Conservation (phyloP, 2,329 filamentous ascomycete genomes). For the Sclerotinia glacialis region DNA sequence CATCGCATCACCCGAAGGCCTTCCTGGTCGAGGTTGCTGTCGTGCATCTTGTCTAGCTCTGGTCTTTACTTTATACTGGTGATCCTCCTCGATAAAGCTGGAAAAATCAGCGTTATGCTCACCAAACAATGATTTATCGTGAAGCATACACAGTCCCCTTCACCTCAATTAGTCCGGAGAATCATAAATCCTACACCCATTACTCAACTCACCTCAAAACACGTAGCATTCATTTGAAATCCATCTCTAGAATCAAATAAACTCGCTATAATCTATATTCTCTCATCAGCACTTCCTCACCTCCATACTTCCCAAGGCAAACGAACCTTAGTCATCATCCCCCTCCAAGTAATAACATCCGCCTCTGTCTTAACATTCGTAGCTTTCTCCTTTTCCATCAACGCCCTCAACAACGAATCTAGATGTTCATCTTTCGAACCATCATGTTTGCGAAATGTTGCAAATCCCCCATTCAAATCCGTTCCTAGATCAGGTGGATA, state of each 20-base stretch:
- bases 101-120: slow-evolving; percentile 30
- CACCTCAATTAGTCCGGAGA: slow-evolving; percentile 28
- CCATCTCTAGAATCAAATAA: slow-evolving; percentile 81
- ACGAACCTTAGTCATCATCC: slow-evolving; percentile 94
- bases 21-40: slow-evolving; percentile 47
- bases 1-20: slow-evolving; percentile 74
- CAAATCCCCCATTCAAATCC: slow-evolving; percentile 77
- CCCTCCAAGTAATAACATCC: slow-evolving; percentile 87
- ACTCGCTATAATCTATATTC: slow-evolving; percentile 71
- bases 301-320: not conserved
- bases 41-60: slow-evolving; percentile 55
- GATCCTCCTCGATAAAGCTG: slow-evolving; percentile 92
- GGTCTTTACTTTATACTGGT: slow-evolving; percentile 65
- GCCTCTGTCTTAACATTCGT: slow-evolving; percentile 61
- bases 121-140: not conserved
- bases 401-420: slow-evolving; percentile 75
- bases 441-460: slow-evolving; percentile 79
- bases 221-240: slow-evolving; percentile 96
- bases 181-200: not conserved
- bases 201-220: slow-evolving; percentile 66
- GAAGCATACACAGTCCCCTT: slow-evolving; percentile 55
- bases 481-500: slow-evolving; percentile 70
- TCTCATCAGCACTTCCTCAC: not conserved
- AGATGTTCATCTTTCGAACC: slow-evolving; percentile 83
- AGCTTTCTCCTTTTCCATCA: slow-evolving; percentile 64